Conservation (phyloP, 1,284 basidiomycete genomes). For the Sporisorium sorghi region DNA sequence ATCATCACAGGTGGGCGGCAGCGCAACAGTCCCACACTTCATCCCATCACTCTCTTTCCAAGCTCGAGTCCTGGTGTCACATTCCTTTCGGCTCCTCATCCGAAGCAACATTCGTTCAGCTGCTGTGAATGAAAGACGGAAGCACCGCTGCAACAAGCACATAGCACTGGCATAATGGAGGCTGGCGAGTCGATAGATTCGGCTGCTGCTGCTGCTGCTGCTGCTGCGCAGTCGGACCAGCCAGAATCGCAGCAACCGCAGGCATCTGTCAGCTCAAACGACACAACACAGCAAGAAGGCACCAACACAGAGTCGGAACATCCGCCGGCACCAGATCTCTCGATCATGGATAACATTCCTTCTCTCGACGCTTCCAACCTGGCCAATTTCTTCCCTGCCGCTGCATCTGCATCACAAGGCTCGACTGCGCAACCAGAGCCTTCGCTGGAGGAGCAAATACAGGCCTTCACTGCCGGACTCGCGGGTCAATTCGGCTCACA, state of each 20-base stretch:
- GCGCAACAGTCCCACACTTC: conserved; percentile 5
- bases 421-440: conserved; percentile 7
- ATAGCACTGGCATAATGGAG: conserved; percentile 38
- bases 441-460: conserved; percentile 40
- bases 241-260: conserved; percentile 8
- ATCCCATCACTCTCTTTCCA: not conserved
- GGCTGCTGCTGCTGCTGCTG: conserved; percentile 4
- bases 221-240: conserved; percentile 1
- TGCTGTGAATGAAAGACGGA: conserved; percentile 3
- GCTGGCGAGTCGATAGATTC: conserved; percentile 49
- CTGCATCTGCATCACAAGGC: conserved; percentile 12
- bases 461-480: conserved; percentile 43
- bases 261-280: not conserved
- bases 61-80: not conserved
- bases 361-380: conserved; percentile 32
- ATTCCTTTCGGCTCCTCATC: not conserved
- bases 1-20: conserved; percentile 2
- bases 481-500: conserved; percentile 25
- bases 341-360: conserved; percentile 41
- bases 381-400: conserved; percentile 24
- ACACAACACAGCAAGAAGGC: not conserved
- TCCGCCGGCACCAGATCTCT: conserved; percentile 14
- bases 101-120: not conserved
- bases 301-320: conserved; percentile 2
- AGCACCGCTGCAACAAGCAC: not conserved